Percentiles rank a stretch among this genome's conserved stretches.
Evolutionary conservation across 345 rosid species (phyloP).

Genomic region (Mangifera indica): DNA sequence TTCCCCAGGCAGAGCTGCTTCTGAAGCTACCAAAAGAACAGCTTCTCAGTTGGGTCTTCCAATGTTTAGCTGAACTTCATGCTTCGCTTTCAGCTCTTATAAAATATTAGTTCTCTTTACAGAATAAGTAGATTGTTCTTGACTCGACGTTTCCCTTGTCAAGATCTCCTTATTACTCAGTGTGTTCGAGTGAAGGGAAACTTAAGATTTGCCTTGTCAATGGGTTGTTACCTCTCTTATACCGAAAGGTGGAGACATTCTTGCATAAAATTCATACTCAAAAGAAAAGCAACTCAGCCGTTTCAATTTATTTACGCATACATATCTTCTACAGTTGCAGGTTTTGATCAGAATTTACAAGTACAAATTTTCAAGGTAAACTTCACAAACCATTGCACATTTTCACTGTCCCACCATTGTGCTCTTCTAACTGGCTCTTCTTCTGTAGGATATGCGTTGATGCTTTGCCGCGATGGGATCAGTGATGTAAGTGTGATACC

Average conservation of each 20-base stretch:
- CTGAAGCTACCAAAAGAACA: conserved; percentile 89
- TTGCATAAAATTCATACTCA: background rate
- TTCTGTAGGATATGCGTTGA: conserved; percentile 1
- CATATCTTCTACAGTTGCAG: background rate
- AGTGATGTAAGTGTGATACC: background rate
- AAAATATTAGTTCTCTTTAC: conserved; percentile 48
- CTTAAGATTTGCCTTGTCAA: background rate
- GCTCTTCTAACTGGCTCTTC: background rate
- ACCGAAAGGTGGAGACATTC: background rate
- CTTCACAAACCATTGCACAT: background rate
- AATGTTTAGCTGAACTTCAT: conserved; percentile 84
- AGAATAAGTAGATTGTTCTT: background rate
- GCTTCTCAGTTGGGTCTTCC: conserved; percentile 87
- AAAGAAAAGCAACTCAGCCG: background rate
- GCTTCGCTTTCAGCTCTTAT: conserved; percentile 81
- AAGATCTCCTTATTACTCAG: background rate
- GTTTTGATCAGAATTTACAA: background rate
- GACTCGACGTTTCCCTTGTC: background rate
- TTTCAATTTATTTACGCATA: background rate
- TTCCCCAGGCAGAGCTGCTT: conserved; percentile 88
- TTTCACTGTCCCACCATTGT: background rate
- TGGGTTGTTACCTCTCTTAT: background rate
- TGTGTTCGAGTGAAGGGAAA: conserved; percentile 10
- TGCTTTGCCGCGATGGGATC: background rate
- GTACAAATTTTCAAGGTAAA: conserved; percentile 8